These are phyloP conservation scores for Ottelia alismoides DNA, from an alignment of 106 monocot genomes.

Conservation along the genomic window DNA sequence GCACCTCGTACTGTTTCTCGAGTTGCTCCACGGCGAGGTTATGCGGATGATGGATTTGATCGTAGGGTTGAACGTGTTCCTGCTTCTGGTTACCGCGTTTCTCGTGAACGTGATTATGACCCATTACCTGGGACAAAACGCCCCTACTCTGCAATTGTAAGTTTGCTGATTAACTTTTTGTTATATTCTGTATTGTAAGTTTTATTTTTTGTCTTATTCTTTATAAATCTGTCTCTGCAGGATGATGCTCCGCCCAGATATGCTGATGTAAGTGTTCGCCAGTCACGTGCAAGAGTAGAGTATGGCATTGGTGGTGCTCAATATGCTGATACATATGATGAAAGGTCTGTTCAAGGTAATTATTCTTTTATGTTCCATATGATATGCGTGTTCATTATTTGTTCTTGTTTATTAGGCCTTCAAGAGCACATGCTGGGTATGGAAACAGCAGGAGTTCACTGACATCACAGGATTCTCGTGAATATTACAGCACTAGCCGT, in stretches of 20 bases:
- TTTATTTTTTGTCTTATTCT: not conserved
- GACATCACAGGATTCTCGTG: conserved; percentile 41
- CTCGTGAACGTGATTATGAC: conserved; percentile 68
- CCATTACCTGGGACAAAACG: conserved; percentile 75
- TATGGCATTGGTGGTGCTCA: conserved; percentile 52
- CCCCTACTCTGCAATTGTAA: conserved; percentile 58
- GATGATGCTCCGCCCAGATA: conserved; percentile 61
- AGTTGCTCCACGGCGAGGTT: conserved; percentile 35
- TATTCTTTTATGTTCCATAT: not conserved
- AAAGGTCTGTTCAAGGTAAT: conserved; percentile 38
- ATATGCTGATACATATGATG: conserved; percentile 51
- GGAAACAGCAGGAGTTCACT: conserved; percentile 36
- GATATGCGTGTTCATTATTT: not conserved
- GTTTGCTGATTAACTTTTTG: not conserved
- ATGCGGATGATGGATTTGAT: conserved; percentile 69
- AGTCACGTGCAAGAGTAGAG: conserved; percentile 61
- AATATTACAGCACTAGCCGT: conserved; percentile 41
- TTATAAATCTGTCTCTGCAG: conserved; percentile 14
- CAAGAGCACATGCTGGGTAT: conserved; percentile 64
- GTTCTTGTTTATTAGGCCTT: conserved; percentile 24
- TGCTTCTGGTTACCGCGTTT: conserved; percentile 45
- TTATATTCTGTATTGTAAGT: not conserved
- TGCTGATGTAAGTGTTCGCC: conserved; percentile 47
- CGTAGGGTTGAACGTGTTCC: conserved; percentile 47
- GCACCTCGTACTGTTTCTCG: conserved; percentile 41